phyloP scores from a whole-genome alignment of 2,329 filamentous ascomycete genomes.

The Aspergillus sp. region DNA sequence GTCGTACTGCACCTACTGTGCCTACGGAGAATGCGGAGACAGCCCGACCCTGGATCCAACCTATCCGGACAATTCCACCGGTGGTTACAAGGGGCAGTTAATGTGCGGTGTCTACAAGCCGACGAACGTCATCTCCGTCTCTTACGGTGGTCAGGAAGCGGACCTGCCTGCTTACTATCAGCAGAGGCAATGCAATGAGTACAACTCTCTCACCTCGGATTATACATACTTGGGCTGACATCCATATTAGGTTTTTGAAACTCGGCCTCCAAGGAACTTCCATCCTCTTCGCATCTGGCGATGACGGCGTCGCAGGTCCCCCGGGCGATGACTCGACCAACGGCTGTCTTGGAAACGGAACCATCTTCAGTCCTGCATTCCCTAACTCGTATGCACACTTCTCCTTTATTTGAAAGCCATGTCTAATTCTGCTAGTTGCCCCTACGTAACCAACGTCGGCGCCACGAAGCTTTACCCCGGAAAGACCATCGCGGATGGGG shows the following conservation, averaged over 20 bases:
- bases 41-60: conserved; percentile 5
- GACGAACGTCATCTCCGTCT: conserved; percentile 11
- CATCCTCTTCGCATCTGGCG: conserved; percentile 10
- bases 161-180: conserved; percentile 9
- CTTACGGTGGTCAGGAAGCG: conserved; percentile 8
- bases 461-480: conserved; percentile 9
- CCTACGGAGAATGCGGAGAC: conserved; percentile 10
- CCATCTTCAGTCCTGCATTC: conserved; percentile 9
- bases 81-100: conserved; percentile 4
- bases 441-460: conserved; percentile 11
- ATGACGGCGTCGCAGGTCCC: conserved; percentile 8
- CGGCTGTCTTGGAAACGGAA: conserved; percentile 11
- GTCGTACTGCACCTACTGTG: conserved; percentile 12
- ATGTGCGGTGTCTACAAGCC: conserved; percentile 13
- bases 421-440: background rate
- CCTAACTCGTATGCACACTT: background rate
- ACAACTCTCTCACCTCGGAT: background rate
- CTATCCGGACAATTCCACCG: conserved; percentile 1
- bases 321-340: background rate
- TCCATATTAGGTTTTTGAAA: conserved; percentile 10
- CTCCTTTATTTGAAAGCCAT: too few species aligned
- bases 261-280: conserved; percentile 11
- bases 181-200: conserved; percentile 9
- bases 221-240: background rate
- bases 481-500: conserved; percentile 4